These are phyloP conservation scores for Rhizopogon vinicolor DNA, from an alignment of 768 basidiomycete species.

Conservation along the genomic window DNA sequence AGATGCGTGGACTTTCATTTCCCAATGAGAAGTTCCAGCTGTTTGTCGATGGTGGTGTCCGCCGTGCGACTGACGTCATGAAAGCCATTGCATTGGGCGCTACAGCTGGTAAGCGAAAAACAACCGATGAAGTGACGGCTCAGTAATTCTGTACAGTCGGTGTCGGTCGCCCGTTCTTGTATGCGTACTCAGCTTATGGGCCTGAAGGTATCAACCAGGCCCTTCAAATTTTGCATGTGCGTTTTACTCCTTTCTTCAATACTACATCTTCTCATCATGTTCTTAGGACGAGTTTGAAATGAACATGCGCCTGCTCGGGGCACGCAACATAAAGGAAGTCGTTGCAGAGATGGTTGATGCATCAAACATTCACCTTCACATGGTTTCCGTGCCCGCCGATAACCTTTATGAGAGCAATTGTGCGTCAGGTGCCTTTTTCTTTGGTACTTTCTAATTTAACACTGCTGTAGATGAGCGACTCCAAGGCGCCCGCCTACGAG, in stretches of 20 bases:
- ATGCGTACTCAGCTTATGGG: slow-evolving; percentile 82
- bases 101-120: slow-evolving; percentile 21
- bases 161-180: slow-evolving; percentile 77
- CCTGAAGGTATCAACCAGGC: slow-evolving; percentile 77
- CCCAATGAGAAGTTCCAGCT: slow-evolving; percentile 29
- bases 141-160: slow-evolving; percentile 40
- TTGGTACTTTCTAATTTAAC: background rate
- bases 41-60: slow-evolving; percentile 43
- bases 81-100: slow-evolving; percentile 53
- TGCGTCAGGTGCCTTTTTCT: slow-evolving; percentile 16
- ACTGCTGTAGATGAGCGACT: slow-evolving; percentile 25
- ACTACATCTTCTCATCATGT: background rate
- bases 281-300: slow-evolving; percentile 90
- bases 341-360: slow-evolving; percentile 83
- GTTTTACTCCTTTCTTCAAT: slow-evolving; percentile 11
- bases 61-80: slow-evolving; percentile 43
- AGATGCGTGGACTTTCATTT: slow-evolving; percentile 8
- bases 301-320: slow-evolving; percentile 88
- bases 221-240: slow-evolving; percentile 66
- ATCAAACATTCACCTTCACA: slow-evolving; percentile 23
- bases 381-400: slow-evolving; percentile 22
- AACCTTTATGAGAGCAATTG: slow-evolving; percentile 27
- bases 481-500: slow-evolving; percentile 13
- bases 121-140: background rate
- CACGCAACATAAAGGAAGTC: slow-evolving; percentile 68